These are phyloP conservation scores for Alloteropsis angusta DNA, from an alignment of 202 grass and related monocot genomes.

Conservation along the genomic window DNA sequence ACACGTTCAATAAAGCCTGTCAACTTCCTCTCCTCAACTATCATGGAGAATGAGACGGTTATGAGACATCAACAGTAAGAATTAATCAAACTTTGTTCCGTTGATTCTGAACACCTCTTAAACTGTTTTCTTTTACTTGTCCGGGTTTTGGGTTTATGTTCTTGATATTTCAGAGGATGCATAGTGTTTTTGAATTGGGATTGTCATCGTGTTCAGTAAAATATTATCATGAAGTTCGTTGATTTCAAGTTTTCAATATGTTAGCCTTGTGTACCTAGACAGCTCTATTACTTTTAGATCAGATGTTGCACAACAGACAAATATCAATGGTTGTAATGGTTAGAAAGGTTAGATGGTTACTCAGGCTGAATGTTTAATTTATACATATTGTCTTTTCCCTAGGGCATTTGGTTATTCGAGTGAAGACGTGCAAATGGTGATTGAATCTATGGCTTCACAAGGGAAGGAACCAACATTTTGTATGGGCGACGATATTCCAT, in stretches of 20 bases:
- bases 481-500: constrained; percentile 98
- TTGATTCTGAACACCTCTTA: background rate
- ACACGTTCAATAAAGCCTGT: constrained; percentile 81
- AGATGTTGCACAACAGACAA: background rate
- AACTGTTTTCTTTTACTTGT: constrained; percentile 22
- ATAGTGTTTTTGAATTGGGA: constrained; percentile 7
- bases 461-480: constrained; percentile 99
- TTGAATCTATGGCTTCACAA: constrained; percentile 99
- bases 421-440: constrained; percentile 99
- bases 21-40: constrained; percentile 72
- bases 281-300: constrained; percentile 9
- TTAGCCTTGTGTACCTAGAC: background rate
- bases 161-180: constrained; percentile 6
- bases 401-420: constrained; percentile 99
- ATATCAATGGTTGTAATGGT: background rate
- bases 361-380: constrained; percentile 25
- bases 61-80: constrained; percentile 96
- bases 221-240: background rate
- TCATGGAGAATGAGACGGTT: constrained; percentile 82
- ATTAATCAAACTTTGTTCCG: constrained; percentile 18
- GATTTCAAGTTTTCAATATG: background rate
- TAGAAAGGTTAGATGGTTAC: constrained; percentile 4
- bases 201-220: constrained; percentile 11
- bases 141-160: background rate
- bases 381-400: constrained; percentile 15